Evolutionary conservation across 2,329 filamentous ascomycete genomes (phyloP).

Genomic region (Fusarium gaditjirri): DNA sequence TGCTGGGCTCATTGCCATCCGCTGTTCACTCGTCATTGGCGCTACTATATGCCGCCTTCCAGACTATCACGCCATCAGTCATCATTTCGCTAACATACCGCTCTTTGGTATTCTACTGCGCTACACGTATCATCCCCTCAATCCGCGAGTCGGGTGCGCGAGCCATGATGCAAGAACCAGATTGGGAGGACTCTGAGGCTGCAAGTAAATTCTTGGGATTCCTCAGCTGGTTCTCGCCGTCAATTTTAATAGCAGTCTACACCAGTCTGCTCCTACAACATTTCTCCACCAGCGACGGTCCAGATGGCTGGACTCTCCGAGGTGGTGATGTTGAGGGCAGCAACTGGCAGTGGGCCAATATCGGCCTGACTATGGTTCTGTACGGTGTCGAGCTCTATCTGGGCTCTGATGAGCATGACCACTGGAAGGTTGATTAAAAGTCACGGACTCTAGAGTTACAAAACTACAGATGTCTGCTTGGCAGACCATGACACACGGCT

Average conservation of each 20-base stretch:
- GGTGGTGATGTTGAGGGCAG: conserved; percentile 84
- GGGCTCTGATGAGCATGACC: conserved; percentile 84
- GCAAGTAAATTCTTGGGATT: conserved; percentile 84
- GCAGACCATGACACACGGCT: conserved; percentile 17
- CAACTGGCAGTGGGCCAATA: conserved; percentile 92
- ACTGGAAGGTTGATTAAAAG: conserved; percentile 92
- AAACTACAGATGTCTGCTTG: not conserved
- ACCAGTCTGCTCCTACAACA: conserved; percentile 96
- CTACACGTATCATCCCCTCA: conserved; percentile 94
- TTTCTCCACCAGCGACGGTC: conserved; percentile 80
- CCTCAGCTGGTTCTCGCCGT: conserved; percentile 93
- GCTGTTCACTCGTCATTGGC: conserved; percentile 86
- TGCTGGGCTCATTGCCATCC: conserved; percentile 83
- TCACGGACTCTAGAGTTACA: not conserved
- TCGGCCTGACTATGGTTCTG: conserved; percentile 86
- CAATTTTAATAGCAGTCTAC: conserved; percentile 94
- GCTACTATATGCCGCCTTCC: conserved; percentile 90
- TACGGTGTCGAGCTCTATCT: conserved; percentile 93
- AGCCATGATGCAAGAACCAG: conserved; percentile 84
- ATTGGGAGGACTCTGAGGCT: conserved; percentile 84
- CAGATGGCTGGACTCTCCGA: conserved; percentile 84
- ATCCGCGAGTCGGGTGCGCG: conserved; percentile 87
- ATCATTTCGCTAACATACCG: conserved; percentile 95
- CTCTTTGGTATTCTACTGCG: conserved; percentile 93
- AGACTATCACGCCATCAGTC: conserved; percentile 94